Evolutionary conservation across 371 early-diverging fungal species (phyloP), one percentile per base, ranked within the genome.

Genomic region (Synchytrium microbalum): DNA sequence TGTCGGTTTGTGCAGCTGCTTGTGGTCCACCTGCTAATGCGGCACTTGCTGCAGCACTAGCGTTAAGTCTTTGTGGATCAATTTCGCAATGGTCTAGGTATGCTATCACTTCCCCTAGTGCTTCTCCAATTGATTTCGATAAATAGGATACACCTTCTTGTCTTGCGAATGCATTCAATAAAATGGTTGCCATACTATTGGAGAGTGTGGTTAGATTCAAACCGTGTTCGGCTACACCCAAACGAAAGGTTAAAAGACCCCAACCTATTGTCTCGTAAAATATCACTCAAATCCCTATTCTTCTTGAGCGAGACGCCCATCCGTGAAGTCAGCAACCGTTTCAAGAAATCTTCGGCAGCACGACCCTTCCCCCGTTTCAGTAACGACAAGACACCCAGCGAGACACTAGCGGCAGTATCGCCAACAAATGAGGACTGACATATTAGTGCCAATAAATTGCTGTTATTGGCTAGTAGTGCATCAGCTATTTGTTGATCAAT

Each of bases 251-350:
- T n/a, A 61, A 19, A 8, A 55, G 24, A 29, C 32, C 30, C 51
- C 1, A 59, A 71, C 72, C 72, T 72, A 66, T 78, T 79, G 63
- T 79, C 79, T 14, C 79, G 69, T 19, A 75, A 67, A 31, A 79
- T 72, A 61, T 79, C 76, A 61, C 73, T 72, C 58, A 76, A 58
- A 59, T 79, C 76, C 52, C 74, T 58, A 30, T 64, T 67, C 33
- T 69, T 69, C 52, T 55, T 60, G 19, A 67, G 75, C 13, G 5
- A 69, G 13, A 57, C 61, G 32, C 54, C 63, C 14, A 75, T 64
- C 32, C 70, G 57, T 8, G 67, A 38, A 32, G 54, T 26, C 27
- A 75, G 60, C 16, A 79, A 60, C 24, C 75, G 64, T 65, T 76
- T 76, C 32, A 79, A 59, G 59, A 79, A 76, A 1, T 54, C 57